phyloP scores from a whole-genome alignment of 2,329 filamentous ascomycete species.

The Diaporthe aspalathi region DNA sequence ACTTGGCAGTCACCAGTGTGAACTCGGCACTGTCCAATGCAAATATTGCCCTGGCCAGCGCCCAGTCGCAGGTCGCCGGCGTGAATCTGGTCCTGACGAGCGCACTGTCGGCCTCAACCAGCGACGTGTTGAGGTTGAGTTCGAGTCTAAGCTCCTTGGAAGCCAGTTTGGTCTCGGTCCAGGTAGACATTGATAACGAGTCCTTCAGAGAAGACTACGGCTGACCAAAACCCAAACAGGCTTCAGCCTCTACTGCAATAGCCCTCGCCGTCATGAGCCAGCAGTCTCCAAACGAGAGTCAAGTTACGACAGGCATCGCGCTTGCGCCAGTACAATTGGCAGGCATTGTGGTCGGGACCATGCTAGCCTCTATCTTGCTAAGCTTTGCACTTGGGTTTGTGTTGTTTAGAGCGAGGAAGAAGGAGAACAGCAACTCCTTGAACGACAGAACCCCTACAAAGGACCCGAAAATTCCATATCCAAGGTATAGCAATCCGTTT shows the following conservation, averaged over 20 bases:
- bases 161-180: constrained; percentile 9
- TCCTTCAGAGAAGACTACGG: background rate
- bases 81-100: constrained; percentile 2
- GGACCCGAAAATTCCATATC: background rate
- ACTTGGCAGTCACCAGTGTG: constrained; percentile 19
- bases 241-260: constrained; percentile 11
- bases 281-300: background rate
- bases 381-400: constrained; percentile 9
- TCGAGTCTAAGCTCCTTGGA: constrained; percentile 20
- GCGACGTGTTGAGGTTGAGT: constrained; percentile 13
- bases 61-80: background rate
- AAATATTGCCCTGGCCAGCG: constrained; percentile 9
- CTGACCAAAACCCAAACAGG: background rate
- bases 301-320: background rate
- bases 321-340: constrained; percentile 5
- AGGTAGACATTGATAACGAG: background rate
- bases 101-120: constrained; percentile 13
- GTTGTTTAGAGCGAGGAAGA: constrained; percentile 1
- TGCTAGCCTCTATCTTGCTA: background rate
- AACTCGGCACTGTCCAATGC: constrained; percentile 6
- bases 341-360: constrained; percentile 1
- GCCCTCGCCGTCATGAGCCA: constrained; percentile 7
- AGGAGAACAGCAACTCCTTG: background rate
- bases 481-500: background rate
- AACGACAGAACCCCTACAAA: background rate